These are phyloP conservation scores for Fusarium acutatum DNA, from an alignment of 2,329 filamentous ascomycete genomes.

Conservation along the genomic window DNA sequence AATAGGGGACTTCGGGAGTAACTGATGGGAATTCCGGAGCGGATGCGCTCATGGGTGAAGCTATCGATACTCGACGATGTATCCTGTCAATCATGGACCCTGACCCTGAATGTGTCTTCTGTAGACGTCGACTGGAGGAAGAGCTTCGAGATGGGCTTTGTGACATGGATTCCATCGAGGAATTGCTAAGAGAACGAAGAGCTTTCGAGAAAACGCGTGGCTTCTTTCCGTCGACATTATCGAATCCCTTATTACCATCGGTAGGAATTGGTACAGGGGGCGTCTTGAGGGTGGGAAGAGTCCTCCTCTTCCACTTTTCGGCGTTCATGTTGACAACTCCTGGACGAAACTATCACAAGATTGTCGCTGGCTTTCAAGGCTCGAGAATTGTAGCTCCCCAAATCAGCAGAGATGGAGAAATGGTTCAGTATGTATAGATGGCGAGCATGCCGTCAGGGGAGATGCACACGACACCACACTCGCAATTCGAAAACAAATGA, in stretches of 20 bases:
- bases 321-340: conserved; percentile 40
- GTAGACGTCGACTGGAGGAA: conserved; percentile 46
- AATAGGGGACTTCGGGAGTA: conserved; percentile 45
- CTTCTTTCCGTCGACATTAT: conserved; percentile 46
- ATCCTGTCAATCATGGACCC: conserved; percentile 54
- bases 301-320: conserved; percentile 49
- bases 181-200: conserved; percentile 52
- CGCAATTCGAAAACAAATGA: conserved; percentile 15
- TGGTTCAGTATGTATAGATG: conserved; percentile 15
- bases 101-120: conserved; percentile 51
- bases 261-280: conserved; percentile 34
- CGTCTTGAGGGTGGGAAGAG: conserved; percentile 43
- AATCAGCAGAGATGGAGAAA: conserved; percentile 8
- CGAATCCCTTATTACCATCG: conserved; percentile 31
- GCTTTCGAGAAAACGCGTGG: conserved; percentile 49
- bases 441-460: conserved; percentile 32
- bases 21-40: conserved; percentile 43
- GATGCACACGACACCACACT: conserved; percentile 15
- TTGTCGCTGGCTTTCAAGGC: conserved; percentile 3
- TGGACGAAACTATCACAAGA: not conserved
- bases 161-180: conserved; percentile 52
- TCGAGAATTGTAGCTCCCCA: not conserved
- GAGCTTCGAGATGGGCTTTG: conserved; percentile 44
- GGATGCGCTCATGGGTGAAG: conserved; percentile 45
- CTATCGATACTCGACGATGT: conserved; percentile 52